These are phyloP conservation scores for Candida stauntonica DNA, from an alignment of 805 yeast genomes.

Conservation along the genomic window DNA sequence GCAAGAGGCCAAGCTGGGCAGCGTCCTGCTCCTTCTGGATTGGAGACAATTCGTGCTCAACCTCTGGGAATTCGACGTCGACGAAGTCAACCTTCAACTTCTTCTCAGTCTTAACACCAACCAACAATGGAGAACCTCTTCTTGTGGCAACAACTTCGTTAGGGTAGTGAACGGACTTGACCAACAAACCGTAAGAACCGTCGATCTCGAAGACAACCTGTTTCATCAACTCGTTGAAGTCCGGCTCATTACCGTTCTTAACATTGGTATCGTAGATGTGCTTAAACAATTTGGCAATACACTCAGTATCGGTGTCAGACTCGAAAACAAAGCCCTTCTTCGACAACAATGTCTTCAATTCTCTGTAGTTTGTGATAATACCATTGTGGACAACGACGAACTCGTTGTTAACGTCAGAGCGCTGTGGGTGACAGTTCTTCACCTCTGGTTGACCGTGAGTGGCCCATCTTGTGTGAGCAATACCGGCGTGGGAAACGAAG, in stretches of 20 bases:
- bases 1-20: conserved; percentile 37
- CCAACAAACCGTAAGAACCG: conserved; percentile 95
- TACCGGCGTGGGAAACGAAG: conserved; percentile 86
- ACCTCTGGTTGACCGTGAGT: conserved; percentile 94
- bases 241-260: conserved; percentile 71
- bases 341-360: conserved; percentile 73
- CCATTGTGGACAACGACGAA: conserved; percentile 96
- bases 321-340: conserved; percentile 80
- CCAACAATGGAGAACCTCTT: conserved; percentile 95
- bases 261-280: conserved; percentile 78
- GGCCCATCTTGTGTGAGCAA: conserved; percentile 99
- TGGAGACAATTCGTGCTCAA: conserved; percentile 28
- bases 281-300: conserved; percentile 92
- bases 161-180: conserved; percentile 88
- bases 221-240: conserved; percentile 89
- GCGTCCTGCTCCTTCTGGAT: conserved; percentile 19
- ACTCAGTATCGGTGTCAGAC: conserved; percentile 96
- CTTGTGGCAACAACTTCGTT: conserved; percentile 95
- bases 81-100: conserved; percentile 96
- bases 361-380: conserved; percentile 93
- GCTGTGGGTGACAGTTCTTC: conserved; percentile 92
- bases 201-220: conserved; percentile 89
- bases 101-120: conserved; percentile 95
- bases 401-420: conserved; percentile 78
- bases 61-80: conserved; percentile 88